Evolutionary conservation across 352 stramenopile species (phyloP), one percentile per base, ranked within the genome.

Genomic region (Phytophthora foliorum): DNA sequence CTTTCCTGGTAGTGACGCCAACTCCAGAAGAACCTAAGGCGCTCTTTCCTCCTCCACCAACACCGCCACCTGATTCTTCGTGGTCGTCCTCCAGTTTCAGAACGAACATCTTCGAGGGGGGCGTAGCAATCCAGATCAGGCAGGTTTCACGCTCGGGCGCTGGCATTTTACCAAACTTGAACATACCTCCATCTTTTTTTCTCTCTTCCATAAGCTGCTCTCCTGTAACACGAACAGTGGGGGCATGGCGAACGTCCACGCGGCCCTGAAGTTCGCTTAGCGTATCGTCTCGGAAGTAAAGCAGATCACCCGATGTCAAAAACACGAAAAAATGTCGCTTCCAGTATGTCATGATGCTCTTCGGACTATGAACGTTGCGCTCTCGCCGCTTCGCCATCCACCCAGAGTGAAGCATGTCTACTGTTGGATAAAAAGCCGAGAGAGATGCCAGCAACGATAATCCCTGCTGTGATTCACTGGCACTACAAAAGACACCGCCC

Each of bases 261-360:
- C 85, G 84, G 0, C 87, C 87, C 51, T 94, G 85, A 2, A 92
- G 69, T 53, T 92, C 86, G 21, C 75, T 81, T 29, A 93, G 63
- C 5, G 80, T 87, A 42, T 93, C 87, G 51, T 94, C 87, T 29
- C 81, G 82, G 27, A 94, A 94, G 57, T 94, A 94, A 2, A 94
- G 63, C 38, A 94, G 66, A 46, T 94, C 87, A 0, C 87, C 87
- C 0, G 83, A 88, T 38, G 78, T 85, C 17, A 94, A 51, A 34
- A 90, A 94, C 29, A 92, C 77, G 51, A 94, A 94, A 51, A 83
- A 94, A 57, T 92, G 87, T 8, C 85, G 80, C 61, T 94, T 94
- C 87, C 87, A 94, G 67, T 91, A 92, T 49, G 87, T 90, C 60
- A 94, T 94, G 49, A 94, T 92, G 34, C 82, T 91, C 71, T 86